phyloP scores from a whole-genome alignment of 345 rosid genomes.

The Cardamine resedifolia region DNA sequence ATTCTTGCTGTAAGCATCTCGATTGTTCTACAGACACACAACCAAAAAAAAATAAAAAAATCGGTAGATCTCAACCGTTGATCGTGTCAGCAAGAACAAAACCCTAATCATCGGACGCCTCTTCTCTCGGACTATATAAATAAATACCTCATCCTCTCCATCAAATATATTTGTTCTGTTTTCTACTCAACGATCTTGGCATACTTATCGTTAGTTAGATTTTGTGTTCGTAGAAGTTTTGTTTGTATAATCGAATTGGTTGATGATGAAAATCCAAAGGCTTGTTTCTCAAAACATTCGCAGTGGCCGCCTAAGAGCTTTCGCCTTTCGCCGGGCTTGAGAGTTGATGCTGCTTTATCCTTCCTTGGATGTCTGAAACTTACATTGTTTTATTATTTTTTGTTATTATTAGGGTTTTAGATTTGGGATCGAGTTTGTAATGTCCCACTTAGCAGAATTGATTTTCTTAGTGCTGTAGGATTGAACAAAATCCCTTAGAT shows the following conservation, averaged over 20 bases:
- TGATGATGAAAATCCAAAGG: not conserved
- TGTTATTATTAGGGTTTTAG: not conserved
- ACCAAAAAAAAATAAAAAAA: too few relatives aligned
- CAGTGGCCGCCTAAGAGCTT: conserved; percentile 64
- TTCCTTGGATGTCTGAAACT: conserved; percentile 40
- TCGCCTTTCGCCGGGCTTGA: conserved; percentile 39
- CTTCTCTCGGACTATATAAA: conserved; percentile 9
- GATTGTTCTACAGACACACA: conserved; percentile 16
- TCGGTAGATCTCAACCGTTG: conserved; percentile 18
- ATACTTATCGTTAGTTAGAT: not conserved
- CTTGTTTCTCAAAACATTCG: conserved; percentile 54
- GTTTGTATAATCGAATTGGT: not conserved
- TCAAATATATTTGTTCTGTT: not conserved
- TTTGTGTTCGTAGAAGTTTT: not conserved
- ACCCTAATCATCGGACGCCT: conserved; percentile 37
- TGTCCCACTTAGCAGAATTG: conserved; percentile 19
- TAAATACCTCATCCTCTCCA: not conserved
- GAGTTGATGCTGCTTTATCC: conserved; percentile 35
- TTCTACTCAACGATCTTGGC: too few relatives aligned
- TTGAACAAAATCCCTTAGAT: conserved; percentile 31
- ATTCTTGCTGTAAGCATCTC: not conserved
- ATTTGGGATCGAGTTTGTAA: not conserved
- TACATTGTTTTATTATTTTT: not conserved
- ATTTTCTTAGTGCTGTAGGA: conserved; percentile 24
- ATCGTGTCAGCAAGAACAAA: conserved; percentile 8